Evolutionary conservation across 2,329 filamentous ascomycete species (phyloP), one percentile per base, ranked within the genome.

Genomic region (Nigrospora sphaerica): DNA sequence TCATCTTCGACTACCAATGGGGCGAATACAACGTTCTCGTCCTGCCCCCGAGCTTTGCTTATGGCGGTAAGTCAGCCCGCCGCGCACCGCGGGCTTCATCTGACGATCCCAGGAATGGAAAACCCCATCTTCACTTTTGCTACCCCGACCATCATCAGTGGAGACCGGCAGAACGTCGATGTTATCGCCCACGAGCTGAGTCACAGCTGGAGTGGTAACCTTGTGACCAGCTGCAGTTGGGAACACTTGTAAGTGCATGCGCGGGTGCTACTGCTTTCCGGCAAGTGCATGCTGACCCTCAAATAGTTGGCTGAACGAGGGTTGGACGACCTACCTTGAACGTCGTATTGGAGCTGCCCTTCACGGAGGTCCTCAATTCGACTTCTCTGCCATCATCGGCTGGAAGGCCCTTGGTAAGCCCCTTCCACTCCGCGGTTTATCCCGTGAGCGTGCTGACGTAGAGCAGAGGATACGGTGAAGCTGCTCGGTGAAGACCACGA

Each of bases 111-210:
- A 77, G 81, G 83, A 51, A 90, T 90, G 86, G 90, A 95, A 65
- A 95, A 96, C 62, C 91, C 91, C 0, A 83, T 95, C 45, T 95
- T 87, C 69, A 97, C 93, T 0, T 97, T 95, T 63, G 92, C 91
- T 1, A 97, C 93, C 2, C 92, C 92, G 2, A 95, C 90, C 33
- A 86, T 97, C 56, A 90, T 98, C 60, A 93, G 86, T 47, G 92
- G 92, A 41, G 87, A 92, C 58, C 79, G 86, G 38, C 86, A 95
- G 61, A 97, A 97, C 56, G 81, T 97, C 17, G 92, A 97, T 62
- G 92, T 97, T 17, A 95, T 98, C 66, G 93, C 93, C 2, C 93
- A 63, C 11, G 61, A 82, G 77, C 59, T 86, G 52, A 76, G 73
- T 53, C 81, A 85, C 61, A 81, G 86, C 57, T 96, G 91, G 90